A percentile compares a stretch with the other conserved stretches of the same genome.
Evolutionary conservation across 2,329 filamentous ascomycete species (phyloP).

Genomic region (Blumeria graminis): DNA sequence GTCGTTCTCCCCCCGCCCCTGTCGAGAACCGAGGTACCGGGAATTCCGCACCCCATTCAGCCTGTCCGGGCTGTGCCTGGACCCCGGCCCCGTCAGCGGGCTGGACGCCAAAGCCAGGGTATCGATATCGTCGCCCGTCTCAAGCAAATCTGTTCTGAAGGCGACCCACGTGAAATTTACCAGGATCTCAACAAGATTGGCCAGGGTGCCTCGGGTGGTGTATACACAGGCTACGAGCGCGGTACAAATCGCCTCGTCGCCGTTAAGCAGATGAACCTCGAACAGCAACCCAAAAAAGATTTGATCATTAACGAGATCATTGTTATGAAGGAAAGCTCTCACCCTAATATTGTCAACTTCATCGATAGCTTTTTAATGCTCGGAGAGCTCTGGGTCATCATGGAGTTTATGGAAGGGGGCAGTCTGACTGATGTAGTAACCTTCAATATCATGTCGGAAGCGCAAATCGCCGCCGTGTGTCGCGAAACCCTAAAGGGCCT

Average conservation of each 20-base stretch:
- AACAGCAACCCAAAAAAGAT: conserved; percentile 97
- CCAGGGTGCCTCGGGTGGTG: conserved; percentile 87
- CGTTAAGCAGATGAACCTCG: conserved; percentile 98
- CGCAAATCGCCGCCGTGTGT: conserved; percentile 89
- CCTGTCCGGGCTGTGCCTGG: conserved; percentile 21
- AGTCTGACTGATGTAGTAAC: conserved; percentile 96
- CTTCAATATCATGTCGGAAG: conserved; percentile 97
- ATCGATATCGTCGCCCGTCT: conserved; percentile 65
- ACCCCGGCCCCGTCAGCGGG: conserved; percentile 50
- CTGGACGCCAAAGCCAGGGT: conserved; percentile 47
- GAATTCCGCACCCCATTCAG: conserved; percentile 16
- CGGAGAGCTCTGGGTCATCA: conserved; percentile 91
- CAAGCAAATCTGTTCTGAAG: conserved; percentile 71
- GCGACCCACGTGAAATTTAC: conserved; percentile 75
- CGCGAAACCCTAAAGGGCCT: conserved; percentile 77
- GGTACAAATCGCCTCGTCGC: conserved; percentile 73
- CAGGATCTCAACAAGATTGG: conserved; percentile 81
- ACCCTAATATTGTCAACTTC: conserved; percentile 98
- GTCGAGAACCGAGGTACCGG: conserved; percentile 18
- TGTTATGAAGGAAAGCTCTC: conserved; percentile 97
- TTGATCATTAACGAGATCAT: conserved; percentile 97
- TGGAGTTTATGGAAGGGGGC: conserved; percentile 99
- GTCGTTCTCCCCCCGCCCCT: conserved; percentile 29
- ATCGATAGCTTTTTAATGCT: conserved; percentile 85
- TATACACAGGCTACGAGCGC: conserved; percentile 74